Conservation (phyloP, 176 grass and related monocot genomes). For the Hordeum marinum region DNA sequence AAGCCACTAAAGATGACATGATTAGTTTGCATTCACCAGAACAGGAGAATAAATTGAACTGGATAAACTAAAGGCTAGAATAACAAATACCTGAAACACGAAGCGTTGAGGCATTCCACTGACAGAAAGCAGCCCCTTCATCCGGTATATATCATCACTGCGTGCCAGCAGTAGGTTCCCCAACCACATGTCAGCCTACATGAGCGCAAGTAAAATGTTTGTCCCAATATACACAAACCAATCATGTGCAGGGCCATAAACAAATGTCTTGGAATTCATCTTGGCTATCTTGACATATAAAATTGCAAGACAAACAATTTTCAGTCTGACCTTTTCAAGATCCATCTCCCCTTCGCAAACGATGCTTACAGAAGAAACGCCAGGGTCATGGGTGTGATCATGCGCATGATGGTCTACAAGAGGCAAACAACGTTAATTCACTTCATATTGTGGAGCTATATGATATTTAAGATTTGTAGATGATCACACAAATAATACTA, state of each 20-base stretch:
- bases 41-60: background rate
- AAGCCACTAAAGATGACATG: background rate
- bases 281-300: slow-evolving; percentile 13
- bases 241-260: slow-evolving; percentile 2
- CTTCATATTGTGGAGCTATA: background rate
- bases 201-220: slow-evolving; percentile 23
- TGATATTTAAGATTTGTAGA: background rate
- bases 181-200: slow-evolving; percentile 92
- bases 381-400: slow-evolving; percentile 95
- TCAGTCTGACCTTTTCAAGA: slow-evolving; percentile 77
- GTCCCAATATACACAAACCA: slow-evolving; percentile 10
- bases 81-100: slow-evolving; percentile 74
- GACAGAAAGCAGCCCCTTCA: slow-evolving; percentile 92
- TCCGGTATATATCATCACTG: slow-evolving; percentile 94
- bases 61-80: background rate
- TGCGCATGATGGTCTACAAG: slow-evolving; percentile 80
- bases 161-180: slow-evolving; percentile 81
- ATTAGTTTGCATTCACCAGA: background rate
- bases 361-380: slow-evolving; percentile 96
- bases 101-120: slow-evolving; percentile 94
- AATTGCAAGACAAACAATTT: slow-evolving; percentile 12
- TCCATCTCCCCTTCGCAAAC: slow-evolving; percentile 96
- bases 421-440: slow-evolving; percentile 9
- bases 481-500: slow-evolving; percentile 4
- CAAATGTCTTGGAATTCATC: background rate